Base-by-base conservation (phyloP, 148 eudicot species). In the Rheum nobile region DNA sequence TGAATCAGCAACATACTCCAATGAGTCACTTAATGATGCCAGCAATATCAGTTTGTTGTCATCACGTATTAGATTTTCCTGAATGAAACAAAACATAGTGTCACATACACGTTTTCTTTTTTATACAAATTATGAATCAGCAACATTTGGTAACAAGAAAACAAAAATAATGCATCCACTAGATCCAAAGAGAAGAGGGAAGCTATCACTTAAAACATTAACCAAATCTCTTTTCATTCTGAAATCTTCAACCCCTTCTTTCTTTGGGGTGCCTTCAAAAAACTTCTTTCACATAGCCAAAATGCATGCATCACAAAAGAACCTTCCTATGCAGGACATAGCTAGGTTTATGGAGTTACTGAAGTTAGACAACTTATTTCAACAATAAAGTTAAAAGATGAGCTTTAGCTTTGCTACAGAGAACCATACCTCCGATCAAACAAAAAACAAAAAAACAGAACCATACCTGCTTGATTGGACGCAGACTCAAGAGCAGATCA, bases 1-100 rank as follows among this genome's bases (percentile, higher is more conserved):
- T 52, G 99, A 92, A 77, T 92, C 97, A 44, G 99, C 99, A 83
- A 96, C 89, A 88, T 92, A 96, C 87, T 96, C 97, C 86, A 96
- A 81, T 16, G 99, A 96, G 86, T 96, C 99, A 83, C 97, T 96
- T 43, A 96, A 67, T 10, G 97, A 96, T 74, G 99, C 99, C 82
- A 96, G 79, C 39, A 96, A 83, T 74, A 90, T 87, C 79, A 96
- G 89, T 82, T 90, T 92, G 86, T 90, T 92, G 82, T 92, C 97
- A 75, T 96, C 99, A 71, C 91, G 97, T 72, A 96, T 96, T 75
- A 96, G 82, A 85, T 90, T 82, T 74, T 96, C 99, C 99, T 96
- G 88, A 85, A 86, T 28, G 74, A 71, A 71, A 79, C 39, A 75
- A 38, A 57, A 74, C 14, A 59, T 34, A n/a, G 67, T 38, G 19